Conservation (phyloP, 2,329 filamentous ascomycete genomes). For the Plenodomus biglobosus region DNA sequence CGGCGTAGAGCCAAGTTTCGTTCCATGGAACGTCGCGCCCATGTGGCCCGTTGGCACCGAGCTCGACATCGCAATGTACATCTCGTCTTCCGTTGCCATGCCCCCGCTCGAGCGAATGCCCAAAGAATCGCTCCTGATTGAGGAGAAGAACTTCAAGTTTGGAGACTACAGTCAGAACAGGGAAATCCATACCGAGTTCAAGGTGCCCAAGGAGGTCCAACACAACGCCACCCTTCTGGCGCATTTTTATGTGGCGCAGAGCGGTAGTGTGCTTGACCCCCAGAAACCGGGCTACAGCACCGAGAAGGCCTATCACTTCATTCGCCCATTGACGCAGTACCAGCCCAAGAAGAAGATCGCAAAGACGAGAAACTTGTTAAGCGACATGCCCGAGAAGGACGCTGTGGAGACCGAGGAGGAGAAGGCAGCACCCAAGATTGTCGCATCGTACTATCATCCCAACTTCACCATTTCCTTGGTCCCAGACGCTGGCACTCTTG, state of each 20-base stretch:
- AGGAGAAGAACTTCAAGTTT: constrained; percentile 78
- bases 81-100: constrained; percentile 73
- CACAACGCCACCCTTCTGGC: constrained; percentile 92
- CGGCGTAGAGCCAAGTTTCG: constrained; percentile 60
- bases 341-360: constrained; percentile 84
- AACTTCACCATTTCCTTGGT: constrained; percentile 90
- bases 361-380: constrained; percentile 84
- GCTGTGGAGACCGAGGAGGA: constrained; percentile 54
- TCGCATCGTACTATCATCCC: constrained; percentile 89
- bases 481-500: constrained; percentile 72
- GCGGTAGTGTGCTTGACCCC: constrained; percentile 77
- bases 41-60: constrained; percentile 82
- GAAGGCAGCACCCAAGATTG: constrained; percentile 63
- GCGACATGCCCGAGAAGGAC: constrained; percentile 50
- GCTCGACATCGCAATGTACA: constrained; percentile 81
- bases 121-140: constrained; percentile 69
- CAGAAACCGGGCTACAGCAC: constrained; percentile 70
- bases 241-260: constrained; percentile 84
- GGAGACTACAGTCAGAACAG: constrained; percentile 79
- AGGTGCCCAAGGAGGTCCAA: constrained; percentile 77
- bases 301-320: constrained; percentile 77
- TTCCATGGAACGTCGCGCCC: constrained; percentile 74
- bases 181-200: constrained; percentile 73
- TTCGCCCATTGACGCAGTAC: constrained; percentile 84
- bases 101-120: constrained; percentile 67